Evolutionary conservation across 768 basidiomycete species (phyloP).

Genomic region (Gelatoporia subvermispora): DNA sequence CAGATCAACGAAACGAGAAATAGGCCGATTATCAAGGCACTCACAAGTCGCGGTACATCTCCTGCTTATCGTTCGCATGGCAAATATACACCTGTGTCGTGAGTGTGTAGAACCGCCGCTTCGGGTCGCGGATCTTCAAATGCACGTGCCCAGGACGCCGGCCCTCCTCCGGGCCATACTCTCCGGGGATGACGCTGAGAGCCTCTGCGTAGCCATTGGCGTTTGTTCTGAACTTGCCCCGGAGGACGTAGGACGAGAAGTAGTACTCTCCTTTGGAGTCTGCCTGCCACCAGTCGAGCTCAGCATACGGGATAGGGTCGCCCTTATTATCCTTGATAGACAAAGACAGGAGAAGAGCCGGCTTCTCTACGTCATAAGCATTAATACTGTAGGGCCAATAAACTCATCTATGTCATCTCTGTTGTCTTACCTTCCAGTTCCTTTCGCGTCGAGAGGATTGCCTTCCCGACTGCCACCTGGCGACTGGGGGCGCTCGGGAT

Average conservation of each 20-base stretch:
- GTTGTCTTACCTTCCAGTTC: conserved; percentile 13
- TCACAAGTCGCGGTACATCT: conserved; percentile 16
- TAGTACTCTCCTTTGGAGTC: conserved; percentile 16
- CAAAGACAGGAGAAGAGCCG: conserved; percentile 15
- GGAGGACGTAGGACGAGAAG: conserved; percentile 16
- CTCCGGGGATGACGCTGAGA: conserved; percentile 19
- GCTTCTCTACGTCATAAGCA: too few relatives aligned
- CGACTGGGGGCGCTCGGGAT: conserved; percentile 17
- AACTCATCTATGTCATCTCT: too few relatives aligned
- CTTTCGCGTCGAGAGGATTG: conserved; percentile 14
- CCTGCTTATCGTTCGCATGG: conserved; percentile 15
- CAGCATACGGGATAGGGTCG: conserved; percentile 16
- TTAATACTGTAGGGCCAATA: too few relatives aligned
- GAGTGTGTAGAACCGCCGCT: conserved; percentile 8
- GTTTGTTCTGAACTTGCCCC: conserved; percentile 18
- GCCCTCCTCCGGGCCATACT: conserved; percentile 10
- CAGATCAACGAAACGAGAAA: not conserved
- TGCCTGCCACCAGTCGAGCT: conserved; percentile 23
- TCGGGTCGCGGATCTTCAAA: conserved; percentile 9
- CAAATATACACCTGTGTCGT: conserved; percentile 23
- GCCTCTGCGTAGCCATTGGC: conserved; percentile 16
- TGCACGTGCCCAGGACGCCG: conserved; percentile 19
- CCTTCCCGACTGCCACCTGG: conserved; percentile 21
- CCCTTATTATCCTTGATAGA: conserved; percentile 16
- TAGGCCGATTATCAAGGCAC: conserved; percentile 2